Evolutionary conservation across 2,329 filamentous ascomycete genomes (phyloP).

Genomic region (Colletotrichum chlorophyti): DNA sequence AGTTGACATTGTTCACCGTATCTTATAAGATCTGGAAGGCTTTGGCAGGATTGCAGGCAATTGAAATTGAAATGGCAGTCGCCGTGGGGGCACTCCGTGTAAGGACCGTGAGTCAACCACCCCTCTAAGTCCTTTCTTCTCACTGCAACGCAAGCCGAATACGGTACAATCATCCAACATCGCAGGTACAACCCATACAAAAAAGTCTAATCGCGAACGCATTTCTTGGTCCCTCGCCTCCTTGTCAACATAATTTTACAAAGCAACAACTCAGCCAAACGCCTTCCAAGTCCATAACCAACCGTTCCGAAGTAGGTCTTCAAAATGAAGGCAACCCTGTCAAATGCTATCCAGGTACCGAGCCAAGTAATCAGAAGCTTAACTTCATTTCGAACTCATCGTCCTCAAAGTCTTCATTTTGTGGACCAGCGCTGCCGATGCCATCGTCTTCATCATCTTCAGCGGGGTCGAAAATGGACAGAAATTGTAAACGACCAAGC

Average conservation of each 20-base stretch:
- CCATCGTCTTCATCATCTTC: conserved; percentile 53
- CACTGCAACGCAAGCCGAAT: no score
- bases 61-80: background rate
- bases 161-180: background rate
- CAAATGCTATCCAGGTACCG: conserved; percentile 15
- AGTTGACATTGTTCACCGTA: no score
- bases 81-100: background rate
- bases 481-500: conserved; percentile 56
- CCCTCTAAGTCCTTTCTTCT: no score
- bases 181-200: no score
- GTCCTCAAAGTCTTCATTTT: conserved; percentile 53
- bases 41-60: background rate
- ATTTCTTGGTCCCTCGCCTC: background rate
- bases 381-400: conserved; percentile 64
- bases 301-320: background rate
- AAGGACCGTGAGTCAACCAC: no score
- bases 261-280: conserved; percentile 21
- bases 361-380: conserved; percentile 11
- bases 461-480: conserved; percentile 63
- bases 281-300: conserved; percentile 16
- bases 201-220: background rate
- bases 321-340: conserved; percentile 13
- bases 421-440: conserved; percentile 35
- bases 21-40: no score
- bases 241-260: no score